A percentile compares a stretch with the other conserved stretches of the same genome.
These are phyloP conservation scores for Fagus crenata DNA, from an alignment of 306 rosid species.

Conservation along the genomic window DNA sequence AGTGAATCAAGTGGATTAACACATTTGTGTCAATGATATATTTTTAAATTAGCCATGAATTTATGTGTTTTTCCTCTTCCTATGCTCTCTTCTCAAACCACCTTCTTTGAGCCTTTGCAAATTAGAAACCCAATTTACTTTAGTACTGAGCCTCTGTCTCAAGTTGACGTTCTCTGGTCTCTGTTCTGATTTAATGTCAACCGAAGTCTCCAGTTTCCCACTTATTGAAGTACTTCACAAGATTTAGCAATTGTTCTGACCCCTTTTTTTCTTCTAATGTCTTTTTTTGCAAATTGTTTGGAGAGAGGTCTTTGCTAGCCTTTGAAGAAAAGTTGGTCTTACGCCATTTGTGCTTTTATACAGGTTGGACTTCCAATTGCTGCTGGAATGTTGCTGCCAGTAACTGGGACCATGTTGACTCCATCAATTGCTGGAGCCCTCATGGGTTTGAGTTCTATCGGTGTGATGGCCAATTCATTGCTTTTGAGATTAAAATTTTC, in stretches of 20 bases:
- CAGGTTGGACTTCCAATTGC: conserved; percentile 98
- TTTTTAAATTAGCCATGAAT: too few relatives aligned
- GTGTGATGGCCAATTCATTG: conserved; percentile 85
- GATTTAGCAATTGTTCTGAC: neutral
- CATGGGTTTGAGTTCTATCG: conserved; percentile 88
- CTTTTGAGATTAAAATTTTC: conserved; percentile 72
- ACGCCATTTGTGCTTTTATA: conserved; percentile 23
- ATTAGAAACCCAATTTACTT: neutral
- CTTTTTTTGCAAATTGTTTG: neutral
- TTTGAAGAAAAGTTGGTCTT: conserved; percentile 17
- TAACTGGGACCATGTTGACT: conserved; percentile 80
- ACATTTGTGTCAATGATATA: too few relatives aligned
- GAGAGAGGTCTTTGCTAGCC: neutral
- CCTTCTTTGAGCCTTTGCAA: neutral
- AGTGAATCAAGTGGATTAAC: neutral
- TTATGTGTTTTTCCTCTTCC: too few relatives aligned
- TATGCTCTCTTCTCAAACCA: neutral
- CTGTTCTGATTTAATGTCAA: neutral
- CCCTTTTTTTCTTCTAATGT: neutral
- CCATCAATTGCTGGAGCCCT: conserved; percentile 98
- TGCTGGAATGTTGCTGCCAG: conserved; percentile 82
- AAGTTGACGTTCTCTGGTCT: neutral
- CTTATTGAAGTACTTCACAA: neutral
- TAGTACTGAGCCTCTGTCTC: neutral
- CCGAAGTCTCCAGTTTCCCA: neutral